Base-by-base conservation (phyloP, 495 filamentous ascomycete genomes). In the Trichoderma asperelloides region DNA sequence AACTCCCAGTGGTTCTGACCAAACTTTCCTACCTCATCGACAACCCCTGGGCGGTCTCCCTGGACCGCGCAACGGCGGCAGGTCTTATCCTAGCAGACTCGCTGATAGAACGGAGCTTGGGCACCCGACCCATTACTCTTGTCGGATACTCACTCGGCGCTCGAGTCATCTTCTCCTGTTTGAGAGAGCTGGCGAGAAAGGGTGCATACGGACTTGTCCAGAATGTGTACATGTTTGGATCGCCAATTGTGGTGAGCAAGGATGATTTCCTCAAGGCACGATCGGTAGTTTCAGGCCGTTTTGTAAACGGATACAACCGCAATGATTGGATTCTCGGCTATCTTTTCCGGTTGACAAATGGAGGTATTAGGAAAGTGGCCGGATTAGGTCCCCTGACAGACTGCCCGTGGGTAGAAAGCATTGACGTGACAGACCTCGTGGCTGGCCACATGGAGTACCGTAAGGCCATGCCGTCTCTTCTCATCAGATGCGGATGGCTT, bases 321-420 rank as follows among this genome's bases (percentile, higher is more conserved):
- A 96, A 94, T 72, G 95, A 99, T 76, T 99, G 96, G 95, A 98
- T 99, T 72, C 77, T 99, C 39, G 93, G 95, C 5, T 99, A 99
- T 72, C 85, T 99, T 7, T 99, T 99, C 82, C 91, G 95, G 12
- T 86, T 96, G 8, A 99, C 95, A 21, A 88, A 87, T 70, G 95
- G 95, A 66, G 96, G 95, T 63, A 93, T 99, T 73, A 88, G 90
- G 77, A 89, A 89, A 21, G 87, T 99, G 0, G 93, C 93, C 6
- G 95, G 95, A n/a, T 85, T 99, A 7, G 92, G 87, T 4, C 82
- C 89, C 9, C 82, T 99, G 28, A 87, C 93, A 45, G 84, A 81
- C 1, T 82, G 97, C 57, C 87, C 87, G 0, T 90, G 90, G 9
- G 76, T 99, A 27, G 95, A 99, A 77, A 98, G 97, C 70, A 81